Evolutionary conservation across 1,139 yeast species (phyloP), one percentile per base, ranked within the genome.

Genomic region (Candida pseudocylindracea): DNA sequence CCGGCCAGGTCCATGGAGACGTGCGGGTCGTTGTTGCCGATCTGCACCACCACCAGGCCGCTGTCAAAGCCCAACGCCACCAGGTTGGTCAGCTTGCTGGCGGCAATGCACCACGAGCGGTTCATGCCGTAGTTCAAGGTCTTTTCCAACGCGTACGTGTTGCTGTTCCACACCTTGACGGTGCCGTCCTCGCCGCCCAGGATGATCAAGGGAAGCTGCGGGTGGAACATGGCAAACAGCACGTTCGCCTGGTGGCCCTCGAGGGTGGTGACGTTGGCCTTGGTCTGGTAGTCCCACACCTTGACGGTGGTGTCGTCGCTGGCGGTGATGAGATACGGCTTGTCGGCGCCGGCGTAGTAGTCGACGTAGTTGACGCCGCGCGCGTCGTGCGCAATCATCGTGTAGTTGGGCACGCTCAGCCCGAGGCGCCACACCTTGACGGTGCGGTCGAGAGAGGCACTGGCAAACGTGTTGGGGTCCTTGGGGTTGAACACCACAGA

Each of bases 201-300:
- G 29, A 76, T 62, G 38, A 76, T 74, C 45, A 88, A 61, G 26
- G 98, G 98, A 45, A 88, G 64, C 46, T 88, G 93, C 12, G 95
- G 94, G 51, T 88, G 98, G 72, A 83, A 91, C 32, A 83, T 70
- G 8, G 98, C 98, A 59, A 81, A 88, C 13, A 95, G 81, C 32
- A 88, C 98, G 51, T 91, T 88, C 33, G 92, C 69, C 42, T 81
- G 63, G 49, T 88, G 99, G 29, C 95, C 98, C 49, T 78, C 92
- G 45, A 88, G 63, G 25, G 93, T 75, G 10, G 96, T 95, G 35
- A 88, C 93, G 50, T 92, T 76, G 7, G 93, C 72, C 57, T 91
- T 88, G 32, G 96, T 83, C 61, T 88, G 98, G 49, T 88, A 88
- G 55, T 88, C 98, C 95, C 96, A 88, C 34, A 91, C 66, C 46